Evolutionary conservation across 352 stramenopile genomes (phyloP), one percentile per base, ranked within the genome.

Genomic region (Elongisporangium senticosum): DNA sequence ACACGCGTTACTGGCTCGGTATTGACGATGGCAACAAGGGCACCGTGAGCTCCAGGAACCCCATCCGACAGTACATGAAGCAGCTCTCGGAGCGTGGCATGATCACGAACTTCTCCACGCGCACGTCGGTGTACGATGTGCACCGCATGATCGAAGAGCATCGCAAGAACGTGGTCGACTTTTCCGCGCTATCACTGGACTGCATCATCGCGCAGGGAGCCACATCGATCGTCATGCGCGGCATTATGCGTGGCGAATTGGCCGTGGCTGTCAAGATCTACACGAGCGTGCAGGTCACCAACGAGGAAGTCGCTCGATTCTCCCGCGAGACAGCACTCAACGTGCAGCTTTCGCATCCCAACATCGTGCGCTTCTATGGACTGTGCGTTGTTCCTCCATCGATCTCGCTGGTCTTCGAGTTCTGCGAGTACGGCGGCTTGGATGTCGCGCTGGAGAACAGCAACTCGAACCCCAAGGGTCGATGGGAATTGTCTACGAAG

Each of bases 131-230:
- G 21, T 95, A 95, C 65, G 84, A 95, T 57, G 86, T 95, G 2
- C 86, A 95, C 39, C 83, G 78, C 43, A 92, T 95, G 83, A 95
- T 95, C 22, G 86, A 95, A 55, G 81, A 92, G 55, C 83, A 91
- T 50, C 69, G 77, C 0, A 81, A 93, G 49, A 90, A 82, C 19
- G 83, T 95, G 19, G 80, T 95, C 17, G 86, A 95, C 39, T 90
- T 92, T 17, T 88, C 82, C 0, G 77, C 70, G 17, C 61, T 95
- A 11, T 71, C 75, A 11, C 70, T 95, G 26, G 75, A 93, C 23
- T 86, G 80, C 48, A 86, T 93, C 26, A 80, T 95, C 43, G 83
- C 80, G 0, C 82, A 95, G 40, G 83, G 83, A 19, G 79, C 83
- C 6, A 95, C 83, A 13, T 87, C 82, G 10, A 88, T 95, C 58